Base-by-base conservation (phyloP, 345 rosid genomes). In the Lumnitzera racemosa region DNA sequence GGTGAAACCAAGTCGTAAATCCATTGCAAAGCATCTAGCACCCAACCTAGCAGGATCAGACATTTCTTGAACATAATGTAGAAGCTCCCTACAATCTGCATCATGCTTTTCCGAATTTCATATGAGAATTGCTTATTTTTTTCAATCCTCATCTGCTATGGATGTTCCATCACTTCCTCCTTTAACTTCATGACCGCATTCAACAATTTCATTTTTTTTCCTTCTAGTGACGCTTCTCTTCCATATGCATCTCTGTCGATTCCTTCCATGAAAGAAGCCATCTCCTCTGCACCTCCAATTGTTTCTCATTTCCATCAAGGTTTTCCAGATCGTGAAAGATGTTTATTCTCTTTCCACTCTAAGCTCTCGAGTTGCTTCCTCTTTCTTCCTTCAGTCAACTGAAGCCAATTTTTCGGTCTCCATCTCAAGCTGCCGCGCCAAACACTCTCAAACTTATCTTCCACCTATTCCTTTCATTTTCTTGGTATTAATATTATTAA, bases 21-120 rank as follows among this genome's bases (percentile, higher is more conserved):
- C 47, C 72, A 72, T 55, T 74, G 55, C 61, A 81, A 61, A 53
- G 81, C 75, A 70, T 72, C 76, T 47, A 84, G 58, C 56, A 80
- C 80, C 55, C 20, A 84, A 76, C 70, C 70, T 73, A 41, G 79
- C 80, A 56, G 90, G 87, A 36, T 81, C 74, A 11, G 67, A 43
- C 6, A 81, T 76, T 24, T 56, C 46, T 48, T 65, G 36, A 12
- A 80, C 41, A 24, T 74, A 58, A 55, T 4, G 13, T 1, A 47
- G n/a, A 12, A 81, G 71, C 48, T 78, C 66, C 10, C 58, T 23
- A 51, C 61, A 60, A 58, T 75, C 57, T 56, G 53, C 56, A 59
- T 62, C 61, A 43, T 20, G 57, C 59, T 70, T 71, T 58, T 57
- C 70, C 56, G 69, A 23, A 62, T 62, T 61, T 60, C 74, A 64